A percentile compares a stretch with the other conserved stretches of the same genome.
These are phyloP conservation scores for Lachancea fermentati DNA, from an alignment of 805 yeast species.

Conservation along the genomic window DNA sequence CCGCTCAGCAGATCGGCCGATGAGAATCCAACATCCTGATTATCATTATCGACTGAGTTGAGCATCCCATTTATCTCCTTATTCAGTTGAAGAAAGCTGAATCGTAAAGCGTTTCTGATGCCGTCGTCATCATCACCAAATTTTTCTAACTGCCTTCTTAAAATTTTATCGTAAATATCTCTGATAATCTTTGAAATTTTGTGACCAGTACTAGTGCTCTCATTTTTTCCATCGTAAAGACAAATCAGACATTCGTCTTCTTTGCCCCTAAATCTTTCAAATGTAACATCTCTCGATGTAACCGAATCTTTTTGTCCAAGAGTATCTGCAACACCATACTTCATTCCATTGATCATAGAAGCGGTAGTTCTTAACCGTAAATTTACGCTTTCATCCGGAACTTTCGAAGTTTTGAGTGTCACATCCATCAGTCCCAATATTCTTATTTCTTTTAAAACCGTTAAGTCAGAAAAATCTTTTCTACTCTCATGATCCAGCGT, in stretches of 20 bases:
- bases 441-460: constrained; percentile 62
- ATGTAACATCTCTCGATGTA: constrained; percentile 75
- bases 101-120: constrained; percentile 70
- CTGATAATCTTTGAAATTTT: constrained; percentile 69
- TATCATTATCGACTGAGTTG: constrained; percentile 47
- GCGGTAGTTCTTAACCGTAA: constrained; percentile 88
- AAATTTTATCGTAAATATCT: constrained; percentile 61
- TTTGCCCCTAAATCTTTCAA: constrained; percentile 81
- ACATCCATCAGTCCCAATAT: constrained; percentile 91
- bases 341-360: constrained; percentile 64
- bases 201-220: constrained; percentile 47
- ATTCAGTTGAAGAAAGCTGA: constrained; percentile 74
- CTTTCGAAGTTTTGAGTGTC: constrained; percentile 78
- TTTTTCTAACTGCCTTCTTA: constrained; percentile 40
- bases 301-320: constrained; percentile 63
- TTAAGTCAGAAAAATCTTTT: constrained; percentile 53
- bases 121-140: constrained; percentile 38
- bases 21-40: constrained; percentile 45
- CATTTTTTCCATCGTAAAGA: constrained; percentile 75
- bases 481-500: constrained; percentile 41
- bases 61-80: constrained; percentile 61
- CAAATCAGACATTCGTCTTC: constrained; percentile 78
- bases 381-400: constrained; percentile 82
- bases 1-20: constrained; percentile 75
- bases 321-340: constrained; percentile 89